Evolutionary conservation across 768 basidiomycete species (phyloP), one percentile per base, ranked within the genome.

Genomic region (Suillus hirtellus): DNA sequence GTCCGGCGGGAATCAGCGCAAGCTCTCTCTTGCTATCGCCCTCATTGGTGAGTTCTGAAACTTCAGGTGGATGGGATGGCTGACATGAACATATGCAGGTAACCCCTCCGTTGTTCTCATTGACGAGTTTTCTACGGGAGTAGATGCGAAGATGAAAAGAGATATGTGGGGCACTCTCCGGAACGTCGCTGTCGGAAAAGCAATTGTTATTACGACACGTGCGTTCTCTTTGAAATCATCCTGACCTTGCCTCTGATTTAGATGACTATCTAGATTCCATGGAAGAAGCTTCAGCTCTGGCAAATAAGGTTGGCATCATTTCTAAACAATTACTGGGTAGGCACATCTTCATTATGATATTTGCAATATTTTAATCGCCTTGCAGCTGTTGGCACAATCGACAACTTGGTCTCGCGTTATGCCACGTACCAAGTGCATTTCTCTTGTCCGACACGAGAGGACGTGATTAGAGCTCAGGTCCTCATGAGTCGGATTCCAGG

Each of bases 41-140:
- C 77, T 93, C 56, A 89, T 89, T 21, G 88, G 88, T 86, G 66
- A 35, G 73, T 65, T 40, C n/a, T 42, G 4, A 35, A 10, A 1
- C 6, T 47, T 17, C n/a, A 31, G 5, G 14, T 15, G n/a, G 2
- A 35, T 24, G 12, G 7, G 56, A 52, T 52, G 43, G 59, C 54
- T n/a, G 37, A 19, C 47, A 19, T 55, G 14, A 43, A 3, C 14
- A 38, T 53, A 31, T 14, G 3, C 59, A 87, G 90, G 89, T 6
- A 92, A 92, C 67, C 89, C 91, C 4, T 78, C 89, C 3, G 91
- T 92, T 3, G 77, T 93, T 3, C 81, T 93, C 24, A 92, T 93
- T 53, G 92, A 93, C 65, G 90, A 93, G 70, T 93, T 91, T 72
- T 91, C 89, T 7, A 91, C 90, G 3, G 92, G 92, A 6, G 86